Evolutionary conservation across 2,329 filamentous ascomycete species (phyloP), one percentile per base, ranked within the genome.

Genomic region (Colletotrichum noveboracense): DNA sequence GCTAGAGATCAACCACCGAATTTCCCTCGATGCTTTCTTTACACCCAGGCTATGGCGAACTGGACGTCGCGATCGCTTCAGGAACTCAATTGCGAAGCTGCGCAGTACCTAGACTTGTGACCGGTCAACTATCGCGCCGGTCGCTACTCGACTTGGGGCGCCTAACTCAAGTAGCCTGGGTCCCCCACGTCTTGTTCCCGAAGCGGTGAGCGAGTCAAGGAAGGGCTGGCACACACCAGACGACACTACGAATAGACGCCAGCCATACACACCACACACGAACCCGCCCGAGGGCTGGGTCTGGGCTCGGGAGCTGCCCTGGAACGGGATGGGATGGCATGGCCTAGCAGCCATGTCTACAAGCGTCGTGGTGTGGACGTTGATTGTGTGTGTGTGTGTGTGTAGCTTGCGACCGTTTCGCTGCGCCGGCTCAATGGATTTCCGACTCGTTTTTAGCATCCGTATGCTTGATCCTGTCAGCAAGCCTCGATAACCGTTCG

Each of bases 171-270:
- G 36, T 30, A 64, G 38, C 38, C 58, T 38, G 26, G 26, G 55
- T 67, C 48, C 52, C 71, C 61, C 61, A 62, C 68, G 36, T 66
- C 62, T 67, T n/a, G 24, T 26, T 38, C 69, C 62, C 34, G 74
- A 76, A 70, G 76, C 76, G 76, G 76, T 77, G 76, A 77, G 74
- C 76, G 76, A 77, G 70, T 77, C 76, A 76, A 73, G 69, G 32
- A 72, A 70, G 18, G 24, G 32, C 66, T 43, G 71, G 28, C 66
- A 70, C 48, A 70, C 32, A 61, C 71, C 66, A 70, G 58, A 73
- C 38, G 38, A 52, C 38, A 70, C 58, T 38, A 38, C 36, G 36
- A 38, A 38, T 70, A 70, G 71, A 61, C 61, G 67, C 67, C 68
- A 55, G 48, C 32, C 61, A 26, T 30, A 61, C 38, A 65, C 48